These are phyloP conservation scores for Takashimella koratensis DNA, from an alignment of 1,284 basidiomycete species.

Conservation along the genomic window DNA sequence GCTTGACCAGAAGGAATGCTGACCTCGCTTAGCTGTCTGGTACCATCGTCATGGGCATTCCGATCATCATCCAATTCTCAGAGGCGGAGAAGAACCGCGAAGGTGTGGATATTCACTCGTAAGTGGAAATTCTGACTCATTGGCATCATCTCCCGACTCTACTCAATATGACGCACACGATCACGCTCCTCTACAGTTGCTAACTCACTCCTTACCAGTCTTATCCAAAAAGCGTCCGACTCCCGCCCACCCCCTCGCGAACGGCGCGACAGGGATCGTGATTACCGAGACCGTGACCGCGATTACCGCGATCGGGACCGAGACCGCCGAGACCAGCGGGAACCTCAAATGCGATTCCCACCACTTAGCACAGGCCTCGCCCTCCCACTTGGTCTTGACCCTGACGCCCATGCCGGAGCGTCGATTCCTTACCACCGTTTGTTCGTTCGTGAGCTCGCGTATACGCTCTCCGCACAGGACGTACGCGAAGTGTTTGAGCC, in stretches of 20 bases:
- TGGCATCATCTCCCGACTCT: too few species aligned
- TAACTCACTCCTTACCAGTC: too few species aligned
- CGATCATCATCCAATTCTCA: conserved; percentile 91
- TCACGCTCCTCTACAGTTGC: too few species aligned
- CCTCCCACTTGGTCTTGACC: conserved; percentile 41
- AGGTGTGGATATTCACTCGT: conserved; percentile 33
- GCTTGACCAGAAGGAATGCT: too few species aligned
- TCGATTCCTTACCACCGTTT: conserved; percentile 62
- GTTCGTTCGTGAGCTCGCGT: conserved; percentile 94
- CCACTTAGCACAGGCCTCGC: conserved; percentile 30
- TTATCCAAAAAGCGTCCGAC: not conserved
- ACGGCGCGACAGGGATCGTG: not conserved
- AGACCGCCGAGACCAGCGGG: conserved; percentile 7
- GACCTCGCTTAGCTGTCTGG: conserved; percentile 59
- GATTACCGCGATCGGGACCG: conserved; percentile 7
- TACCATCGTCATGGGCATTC: conserved; percentile 94
- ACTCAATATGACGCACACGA: too few species aligned
- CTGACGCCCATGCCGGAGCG: conserved; percentile 46
- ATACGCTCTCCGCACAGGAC: conserved; percentile 92
- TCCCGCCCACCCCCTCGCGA: not conserved
- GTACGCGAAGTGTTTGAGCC: conserved; percentile 98
- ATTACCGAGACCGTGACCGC: not conserved
- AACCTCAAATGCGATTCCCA: conserved; percentile 25
- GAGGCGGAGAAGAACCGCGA: conserved; percentile 89
- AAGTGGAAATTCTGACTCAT: not conserved